Base-by-base conservation (phyloP, 805 yeast species). In the Myxozyma mucilagina region DNA sequence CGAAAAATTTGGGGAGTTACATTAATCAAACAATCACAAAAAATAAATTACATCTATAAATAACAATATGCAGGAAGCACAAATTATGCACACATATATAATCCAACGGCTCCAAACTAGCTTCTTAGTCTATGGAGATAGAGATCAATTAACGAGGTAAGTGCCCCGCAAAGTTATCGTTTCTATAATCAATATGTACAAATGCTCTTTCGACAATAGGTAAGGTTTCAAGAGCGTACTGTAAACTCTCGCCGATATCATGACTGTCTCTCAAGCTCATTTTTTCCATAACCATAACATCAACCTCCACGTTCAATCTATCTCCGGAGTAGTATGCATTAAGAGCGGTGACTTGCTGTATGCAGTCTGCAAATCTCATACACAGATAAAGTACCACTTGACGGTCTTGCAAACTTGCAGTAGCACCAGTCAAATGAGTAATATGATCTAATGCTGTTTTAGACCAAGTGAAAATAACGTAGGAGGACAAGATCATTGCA, bases 311-410 rank as follows among this genome's bases (percentile, higher is more conserved):
- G 68, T 84, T 86, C 51, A 87, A 75, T 42, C 85, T 77, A 72
- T 89, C 96, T 1, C 96, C 96, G 18, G 86, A 88, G 69, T 89
- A 92, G 70, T 88, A 89, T 31, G 86, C 87, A 66, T 84, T 84
- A 64, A 87, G 79, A 10, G 85, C 82, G 16, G 88, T 87, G 61
- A 88, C 82, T 56, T 80, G 82, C 57, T 80, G 74, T 67, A 89
- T 86, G 35, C 84, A 81, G 56, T 82, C 86, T 0, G 93, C 86
- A 71, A 87, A 89, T 54, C 94, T 76, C 68, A 78, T 75, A 57
- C 89, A 86, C 65, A 88, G 72, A 68, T 89, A 89, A 18, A 89
- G 73, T 5, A 89, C 80, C 52, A 85, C 84, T 71, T 85, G 86
- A 61, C 85, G 82, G 67, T 87, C 90, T 44, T 77, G 78, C 1